Conservation (phyloP, 1,284 basidiomycete genomes). For the Sanghuangporus weigelae region DNA sequence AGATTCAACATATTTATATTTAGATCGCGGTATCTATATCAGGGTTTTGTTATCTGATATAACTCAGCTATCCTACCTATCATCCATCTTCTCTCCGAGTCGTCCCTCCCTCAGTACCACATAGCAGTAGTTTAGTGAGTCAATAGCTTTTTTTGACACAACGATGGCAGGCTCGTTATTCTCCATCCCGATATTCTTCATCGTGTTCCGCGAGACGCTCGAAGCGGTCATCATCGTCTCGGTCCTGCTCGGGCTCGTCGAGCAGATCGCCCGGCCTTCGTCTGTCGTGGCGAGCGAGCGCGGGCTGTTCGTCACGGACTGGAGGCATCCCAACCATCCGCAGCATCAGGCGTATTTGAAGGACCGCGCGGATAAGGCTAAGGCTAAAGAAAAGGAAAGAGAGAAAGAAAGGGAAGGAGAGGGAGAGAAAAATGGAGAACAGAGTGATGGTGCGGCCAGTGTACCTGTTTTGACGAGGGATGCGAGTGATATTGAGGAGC, state of each 20-base stretch:
- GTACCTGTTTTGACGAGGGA: slow-evolving; percentile 15
- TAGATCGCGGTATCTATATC: too few relatives aligned
- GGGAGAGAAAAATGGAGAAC: slow-evolving; percentile 16
- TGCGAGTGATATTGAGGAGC: slow-evolving; percentile 24
- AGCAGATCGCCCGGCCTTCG: slow-evolving; percentile 62
- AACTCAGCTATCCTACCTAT: too few relatives aligned
- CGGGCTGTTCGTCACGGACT: slow-evolving; percentile 10
- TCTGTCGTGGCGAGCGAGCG: not conserved
- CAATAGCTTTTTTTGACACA: too few relatives aligned
- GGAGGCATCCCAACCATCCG: slow-evolving; percentile 13
- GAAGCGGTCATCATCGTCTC: slow-evolving; percentile 88
- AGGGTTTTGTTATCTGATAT: too few relatives aligned
- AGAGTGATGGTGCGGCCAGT: not conserved
- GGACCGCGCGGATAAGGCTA: not conserved
- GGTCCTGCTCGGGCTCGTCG: slow-evolving; percentile 78
- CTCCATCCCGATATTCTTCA: slow-evolving; percentile 82
- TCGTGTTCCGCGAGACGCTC: slow-evolving; percentile 84
- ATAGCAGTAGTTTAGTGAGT: too few relatives aligned
- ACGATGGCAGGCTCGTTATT: slow-evolving; percentile 66
- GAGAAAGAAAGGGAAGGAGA: slow-evolving; percentile 17
- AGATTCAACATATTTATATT: too few relatives aligned
- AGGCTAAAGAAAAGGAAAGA: slow-evolving; percentile 12
- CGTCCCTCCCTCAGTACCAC: too few relatives aligned
- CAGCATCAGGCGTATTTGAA: slow-evolving; percentile 7
- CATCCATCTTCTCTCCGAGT: too few relatives aligned